Evolutionary conservation across 345 rosid species (phyloP).

Genomic region (Conringia planisiliqua): DNA sequence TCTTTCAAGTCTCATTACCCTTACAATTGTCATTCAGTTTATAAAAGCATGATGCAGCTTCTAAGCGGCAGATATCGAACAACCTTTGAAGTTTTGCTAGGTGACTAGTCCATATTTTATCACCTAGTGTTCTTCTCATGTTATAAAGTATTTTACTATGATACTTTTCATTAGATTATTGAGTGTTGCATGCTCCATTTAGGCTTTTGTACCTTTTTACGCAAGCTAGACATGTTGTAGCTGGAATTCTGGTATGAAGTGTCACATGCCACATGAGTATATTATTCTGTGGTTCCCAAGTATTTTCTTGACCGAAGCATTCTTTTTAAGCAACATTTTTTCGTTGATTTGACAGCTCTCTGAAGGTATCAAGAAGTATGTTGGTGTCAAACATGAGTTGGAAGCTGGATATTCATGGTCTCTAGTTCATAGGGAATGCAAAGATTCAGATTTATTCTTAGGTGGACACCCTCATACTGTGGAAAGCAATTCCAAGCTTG

Average conservation of each 20-base stretch:
- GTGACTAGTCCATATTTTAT: neutral
- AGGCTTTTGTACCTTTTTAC: neutral
- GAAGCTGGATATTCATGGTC: constrained; percentile 90
- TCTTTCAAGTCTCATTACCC: neutral
- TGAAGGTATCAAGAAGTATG: constrained; percentile 58
- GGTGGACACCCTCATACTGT: constrained; percentile 50
- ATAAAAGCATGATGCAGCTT: neutral
- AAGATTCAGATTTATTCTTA: constrained; percentile 45
- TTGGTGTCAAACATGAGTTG: constrained; percentile 72
- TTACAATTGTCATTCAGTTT: neutral
- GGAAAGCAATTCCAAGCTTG: constrained; percentile 78
- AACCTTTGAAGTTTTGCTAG: neutral
- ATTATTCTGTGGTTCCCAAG: neutral
- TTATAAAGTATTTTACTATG: neutral
- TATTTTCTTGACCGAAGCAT: neutral
- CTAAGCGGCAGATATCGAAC: neutral
- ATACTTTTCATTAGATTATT: neutral
- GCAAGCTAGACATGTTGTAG: neutral
- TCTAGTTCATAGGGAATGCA: constrained; percentile 54
- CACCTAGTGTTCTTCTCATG: neutral
- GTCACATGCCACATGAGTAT: neutral
- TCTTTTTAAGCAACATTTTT: neutral
- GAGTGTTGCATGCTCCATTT: neutral
- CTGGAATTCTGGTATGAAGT: neutral
- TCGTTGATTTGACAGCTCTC: constrained; percentile 46